phyloP scores from a whole-genome alignment of 441 rosid species.

The Erodium trifolium region DNA sequence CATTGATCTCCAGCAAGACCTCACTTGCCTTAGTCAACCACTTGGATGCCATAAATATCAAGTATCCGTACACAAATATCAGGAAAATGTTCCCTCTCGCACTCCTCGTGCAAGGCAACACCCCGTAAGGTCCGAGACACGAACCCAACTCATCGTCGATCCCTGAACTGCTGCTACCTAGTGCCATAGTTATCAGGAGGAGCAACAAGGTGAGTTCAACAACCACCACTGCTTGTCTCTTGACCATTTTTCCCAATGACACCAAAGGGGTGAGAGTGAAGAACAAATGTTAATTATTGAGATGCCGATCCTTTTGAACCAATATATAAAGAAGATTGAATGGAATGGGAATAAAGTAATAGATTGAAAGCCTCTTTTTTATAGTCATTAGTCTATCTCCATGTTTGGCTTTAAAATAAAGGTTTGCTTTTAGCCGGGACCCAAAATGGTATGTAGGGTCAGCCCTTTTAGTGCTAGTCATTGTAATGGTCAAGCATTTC shows the following conservation, averaged over 20 bases:
- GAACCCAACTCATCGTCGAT: no score
- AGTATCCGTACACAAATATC: not conserved
- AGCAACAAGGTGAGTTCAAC: not conserved
- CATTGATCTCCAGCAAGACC: slow-evolving; percentile 3
- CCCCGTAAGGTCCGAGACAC: no score
- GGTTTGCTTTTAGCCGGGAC: not conserved
- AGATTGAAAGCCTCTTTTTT: not conserved
- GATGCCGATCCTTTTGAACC: not conserved
- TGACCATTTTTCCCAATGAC: not conserved
- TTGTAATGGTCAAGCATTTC: no score
- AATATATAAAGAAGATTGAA: not conserved
- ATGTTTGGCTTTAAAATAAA: not conserved
- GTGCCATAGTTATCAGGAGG: not conserved
- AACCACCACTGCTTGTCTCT: not conserved
- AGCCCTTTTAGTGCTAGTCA: no score
- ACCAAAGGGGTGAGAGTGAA: no score
- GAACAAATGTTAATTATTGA: not conserved
- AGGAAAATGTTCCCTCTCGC: not conserved
- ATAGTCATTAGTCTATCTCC: not conserved
- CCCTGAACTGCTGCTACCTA: not conserved
- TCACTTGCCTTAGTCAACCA: slow-evolving; percentile 2
- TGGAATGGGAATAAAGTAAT: not conserved
- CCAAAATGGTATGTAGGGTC: not conserved
- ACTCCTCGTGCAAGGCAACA: not conserved
- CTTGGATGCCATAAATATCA: not conserved